Conservation (phyloP, 306 rosid species). For the Medicago lupulina region DNA sequence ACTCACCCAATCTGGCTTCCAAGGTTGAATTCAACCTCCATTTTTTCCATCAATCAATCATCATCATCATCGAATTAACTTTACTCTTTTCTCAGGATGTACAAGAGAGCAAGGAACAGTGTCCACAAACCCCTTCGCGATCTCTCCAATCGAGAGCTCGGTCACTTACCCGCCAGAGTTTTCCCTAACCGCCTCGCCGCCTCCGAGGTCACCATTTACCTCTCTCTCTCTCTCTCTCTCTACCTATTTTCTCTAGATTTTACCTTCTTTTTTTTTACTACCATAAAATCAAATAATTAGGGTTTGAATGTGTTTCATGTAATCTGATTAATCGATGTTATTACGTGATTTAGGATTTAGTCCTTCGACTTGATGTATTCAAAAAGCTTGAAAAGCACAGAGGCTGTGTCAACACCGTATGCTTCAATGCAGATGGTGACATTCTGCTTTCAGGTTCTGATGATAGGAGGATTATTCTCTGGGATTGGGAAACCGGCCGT, state of each 20-base stretch:
- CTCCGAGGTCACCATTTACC: constrained; percentile 57
- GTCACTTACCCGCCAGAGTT: constrained; percentile 63
- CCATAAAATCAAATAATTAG: background rate
- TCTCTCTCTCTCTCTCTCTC: background rate
- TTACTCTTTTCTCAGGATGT: constrained; percentile 45
- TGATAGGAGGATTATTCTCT: constrained; percentile 75
- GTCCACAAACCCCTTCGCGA: constrained; percentile 59
- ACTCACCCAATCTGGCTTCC: background rate
- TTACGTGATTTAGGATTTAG: constrained; percentile 65
- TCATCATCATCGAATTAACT: background rate
- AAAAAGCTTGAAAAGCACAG: constrained; percentile 72
- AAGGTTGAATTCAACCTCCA: background rate
- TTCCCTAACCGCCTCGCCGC: constrained; percentile 78
- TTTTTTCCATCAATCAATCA: too few relatives aligned
- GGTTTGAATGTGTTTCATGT: constrained; percentile 8
- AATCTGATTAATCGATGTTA: background rate
- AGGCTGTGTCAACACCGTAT: constrained; percentile 84
- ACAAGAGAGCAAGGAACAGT: constrained; percentile 51
- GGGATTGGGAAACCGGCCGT: constrained; percentile 80
- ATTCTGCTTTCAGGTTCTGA: constrained; percentile 85
- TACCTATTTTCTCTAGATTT: background rate
- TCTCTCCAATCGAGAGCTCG: constrained; percentile 80
- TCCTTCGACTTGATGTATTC: constrained; percentile 70
- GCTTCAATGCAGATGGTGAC: constrained; percentile 82
- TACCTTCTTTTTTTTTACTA: background rate